A percentile compares a stretch with the other conserved stretches of the same genome.
These are phyloP conservation scores for Linnemannia hyalina DNA, from an alignment of 192 early-diverging fungal genomes.

Conservation along the genomic window DNA sequence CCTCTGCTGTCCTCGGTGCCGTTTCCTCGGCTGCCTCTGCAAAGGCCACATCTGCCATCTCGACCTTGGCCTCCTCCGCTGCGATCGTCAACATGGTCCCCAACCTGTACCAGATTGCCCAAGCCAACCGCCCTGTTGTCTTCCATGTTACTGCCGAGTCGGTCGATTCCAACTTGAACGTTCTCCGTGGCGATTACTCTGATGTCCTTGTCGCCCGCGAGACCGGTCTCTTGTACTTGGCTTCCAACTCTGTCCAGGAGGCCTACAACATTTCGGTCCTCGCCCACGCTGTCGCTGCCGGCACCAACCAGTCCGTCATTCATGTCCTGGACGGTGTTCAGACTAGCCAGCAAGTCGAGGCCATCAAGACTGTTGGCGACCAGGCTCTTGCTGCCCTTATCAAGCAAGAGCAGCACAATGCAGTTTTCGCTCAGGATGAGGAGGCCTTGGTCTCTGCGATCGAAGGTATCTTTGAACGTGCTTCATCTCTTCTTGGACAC, in stretches of 20 bases:
- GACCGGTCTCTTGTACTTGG: conserved; percentile 83
- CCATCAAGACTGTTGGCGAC: conserved; percentile 68
- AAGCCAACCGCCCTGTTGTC: conserved; percentile 73
- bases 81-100: conserved; percentile 88
- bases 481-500: conserved; percentile 62
- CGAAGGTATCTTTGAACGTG: conserved; percentile 38
- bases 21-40: conserved; percentile 54
- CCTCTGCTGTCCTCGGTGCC: conserved; percentile 83
- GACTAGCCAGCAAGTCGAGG: conserved; percentile 64
- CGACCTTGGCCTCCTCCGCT: conserved; percentile 80
- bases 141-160: conserved; percentile 87
- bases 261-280: conserved; percentile 90
- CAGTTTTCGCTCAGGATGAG: conserved; percentile 23
- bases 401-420: conserved; percentile 24
- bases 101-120: conserved; percentile 80
- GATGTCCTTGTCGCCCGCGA: conserved; percentile 83
- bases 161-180: conserved; percentile 69
- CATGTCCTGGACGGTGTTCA: conserved; percentile 85
- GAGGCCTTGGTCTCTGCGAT: conserved; percentile 38
- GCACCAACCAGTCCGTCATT: conserved; percentile 76
- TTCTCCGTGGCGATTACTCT: conserved; percentile 69
- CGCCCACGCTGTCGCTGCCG: conserved; percentile 82
- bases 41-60: conserved; percentile 48
- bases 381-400: conserved; percentile 60
- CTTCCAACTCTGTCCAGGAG: conserved; percentile 85